Evolutionary conservation across 2,329 filamentous ascomycete species (phyloP).

Genomic region (Chaetoscypha palmicola): DNA sequence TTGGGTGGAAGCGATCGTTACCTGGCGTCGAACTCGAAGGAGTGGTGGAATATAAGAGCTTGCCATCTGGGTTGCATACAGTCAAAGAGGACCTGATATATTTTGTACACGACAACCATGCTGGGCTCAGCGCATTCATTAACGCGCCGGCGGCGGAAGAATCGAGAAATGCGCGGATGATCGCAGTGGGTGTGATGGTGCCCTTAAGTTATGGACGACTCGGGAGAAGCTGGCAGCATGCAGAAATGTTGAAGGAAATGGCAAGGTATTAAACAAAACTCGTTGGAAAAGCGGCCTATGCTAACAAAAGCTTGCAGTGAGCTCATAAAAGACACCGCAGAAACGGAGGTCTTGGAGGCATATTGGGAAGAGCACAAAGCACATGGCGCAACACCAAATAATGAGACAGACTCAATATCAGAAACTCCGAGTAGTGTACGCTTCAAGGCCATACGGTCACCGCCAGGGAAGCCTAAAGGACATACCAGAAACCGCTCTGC

Average conservation of each 20-base stretch:
- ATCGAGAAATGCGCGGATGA: conserved; percentile 83
- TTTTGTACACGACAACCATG: conserved; percentile 79
- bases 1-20: conserved; percentile 75
- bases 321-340: conserved; percentile 57
- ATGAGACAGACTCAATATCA: conserved; percentile 25
- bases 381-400: conserved; percentile 17
- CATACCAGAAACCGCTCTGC: conserved; percentile 51
- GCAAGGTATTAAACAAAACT: conserved; percentile 46
- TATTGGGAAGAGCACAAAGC: conserved; percentile 68
- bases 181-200: conserved; percentile 84
- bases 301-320: conserved; percentile 35
- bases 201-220: conserved; percentile 78
- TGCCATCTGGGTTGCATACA: conserved; percentile 87
- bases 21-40: conserved; percentile 71
- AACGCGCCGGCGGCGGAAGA: conserved; percentile 73
- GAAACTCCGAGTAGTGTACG: conserved; percentile 37
- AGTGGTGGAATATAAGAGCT: conserved; percentile 89
- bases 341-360: conserved; percentile 59
- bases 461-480: conserved; percentile 32
- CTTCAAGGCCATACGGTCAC: conserved; percentile 34
- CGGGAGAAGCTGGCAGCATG: conserved; percentile 85
- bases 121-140: conserved; percentile 86
- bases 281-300: not conserved
- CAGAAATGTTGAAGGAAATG: conserved; percentile 65
- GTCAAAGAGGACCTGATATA: conserved; percentile 86